Evolutionary conservation across 768 basidiomycete genomes (phyloP).

Genomic region (Leccinum boreale): DNA sequence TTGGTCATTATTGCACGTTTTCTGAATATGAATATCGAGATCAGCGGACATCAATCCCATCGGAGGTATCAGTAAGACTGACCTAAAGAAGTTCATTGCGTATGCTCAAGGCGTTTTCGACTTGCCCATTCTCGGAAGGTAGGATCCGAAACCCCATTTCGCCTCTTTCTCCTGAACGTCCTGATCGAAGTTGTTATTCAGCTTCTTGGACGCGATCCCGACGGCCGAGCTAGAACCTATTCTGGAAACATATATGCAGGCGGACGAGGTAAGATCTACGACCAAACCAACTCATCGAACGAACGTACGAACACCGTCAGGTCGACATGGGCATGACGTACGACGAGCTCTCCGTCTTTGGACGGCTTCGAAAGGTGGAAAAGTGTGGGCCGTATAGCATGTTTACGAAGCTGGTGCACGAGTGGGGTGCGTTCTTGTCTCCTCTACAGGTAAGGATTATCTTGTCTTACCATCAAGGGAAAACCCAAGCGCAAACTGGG

Average conservation of each 20-base stretch:
- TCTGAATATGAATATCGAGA: slow-evolving; percentile 1
- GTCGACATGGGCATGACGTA: slow-evolving; percentile 99
- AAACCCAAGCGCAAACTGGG: background rate
- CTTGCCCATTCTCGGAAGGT: slow-evolving; percentile 81
- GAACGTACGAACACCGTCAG: slow-evolving; percentile 34
- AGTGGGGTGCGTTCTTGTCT: slow-evolving; percentile 87
- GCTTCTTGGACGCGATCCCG: slow-evolving; percentile 88
- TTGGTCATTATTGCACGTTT: background rate
- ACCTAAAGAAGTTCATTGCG: slow-evolving; percentile 92
- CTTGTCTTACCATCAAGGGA: background rate
- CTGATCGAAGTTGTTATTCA: slow-evolving; percentile 27
- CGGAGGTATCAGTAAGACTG: slow-evolving; percentile 96
- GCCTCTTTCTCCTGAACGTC: background rate
- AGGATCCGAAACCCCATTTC: slow-evolving; percentile 6
- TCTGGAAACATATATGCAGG: slow-evolving; percentile 89
- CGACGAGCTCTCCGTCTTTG: slow-evolving; percentile 91
- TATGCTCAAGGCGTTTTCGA: slow-evolving; percentile 78
- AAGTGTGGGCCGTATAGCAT: slow-evolving; percentile 98
- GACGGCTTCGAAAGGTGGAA: slow-evolving; percentile 89
- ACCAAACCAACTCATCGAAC: background rate
- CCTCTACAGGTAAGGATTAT: slow-evolving; percentile 61
- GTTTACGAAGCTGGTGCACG: slow-evolving; percentile 91
- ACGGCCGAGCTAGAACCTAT: slow-evolving; percentile 97
- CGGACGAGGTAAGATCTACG: slow-evolving; percentile 73
- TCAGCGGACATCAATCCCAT: slow-evolving; percentile 97